Evolutionary conservation across 345 rosid genomes (phyloP), one percentile per base, ranked within the genome.

Genomic region (Populus ilicifolia): DNA sequence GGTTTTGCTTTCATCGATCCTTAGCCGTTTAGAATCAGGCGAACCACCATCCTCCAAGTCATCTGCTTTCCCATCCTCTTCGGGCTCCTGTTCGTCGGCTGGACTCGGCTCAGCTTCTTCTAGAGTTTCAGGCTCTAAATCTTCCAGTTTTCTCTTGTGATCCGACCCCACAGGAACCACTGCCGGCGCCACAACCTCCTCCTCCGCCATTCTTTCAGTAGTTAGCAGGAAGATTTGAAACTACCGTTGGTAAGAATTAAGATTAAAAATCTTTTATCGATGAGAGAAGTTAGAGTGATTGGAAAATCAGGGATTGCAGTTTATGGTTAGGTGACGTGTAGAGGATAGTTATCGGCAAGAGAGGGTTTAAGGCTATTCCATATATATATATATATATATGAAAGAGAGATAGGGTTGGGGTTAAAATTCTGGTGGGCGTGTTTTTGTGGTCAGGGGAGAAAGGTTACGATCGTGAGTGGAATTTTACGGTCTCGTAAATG

Each of bases 141-240:
- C 92, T 10, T 87, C 89, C 50, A 89, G 90, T 88, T 93, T 93
- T 78, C 98, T 87, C 82, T 93, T 93, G 82, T 83, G 90, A 85
- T 93, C 95, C 70, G 81, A 27, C 39, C n/a, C 85, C 75, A 66
- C 76, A 46, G 35, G 80, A 17, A 35, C 20, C 64, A 61, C 69
- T 5, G 48, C 44, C 52, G 84, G 74, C 36, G 69, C 81, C n/a
- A 78, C 86, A 27, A 86, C 85, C 73, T 85, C 95, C 82, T 90
- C 92, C 77, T 88, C 97, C 69, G 92, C 87, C 94, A 91, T 92
- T 48, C 6, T 30, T 43, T 33, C 21, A 11, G 39, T 65, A 6
- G 69, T 44, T n/a, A 21, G 63, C 27, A 56, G 11, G 63, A 56
- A 56, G 29, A 56, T 56, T 56, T 56, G 29, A 56, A 56, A 33